A percentile compares a stretch with the other conserved stretches of the same genome.
Evolutionary conservation across 2,329 filamentous ascomycete genomes (phyloP).

Genomic region (Colletotrichum camelliae): DNA sequence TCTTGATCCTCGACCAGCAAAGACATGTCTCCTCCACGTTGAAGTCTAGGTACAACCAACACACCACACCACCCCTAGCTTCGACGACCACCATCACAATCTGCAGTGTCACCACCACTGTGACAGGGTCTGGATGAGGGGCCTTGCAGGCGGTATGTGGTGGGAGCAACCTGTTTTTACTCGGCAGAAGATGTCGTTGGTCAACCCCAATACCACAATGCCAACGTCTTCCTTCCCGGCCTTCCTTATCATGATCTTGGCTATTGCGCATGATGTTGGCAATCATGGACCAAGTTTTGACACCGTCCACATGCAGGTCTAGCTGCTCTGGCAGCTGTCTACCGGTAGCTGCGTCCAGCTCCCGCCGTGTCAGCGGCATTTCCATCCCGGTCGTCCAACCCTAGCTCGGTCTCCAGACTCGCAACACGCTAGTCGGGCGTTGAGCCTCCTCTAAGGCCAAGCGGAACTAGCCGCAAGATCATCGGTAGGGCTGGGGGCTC

Average conservation of each 20-base stretch:
- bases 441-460: constrained; percentile 7
- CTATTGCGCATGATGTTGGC: neutral
- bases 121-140: neutral
- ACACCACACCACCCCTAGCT: neutral
- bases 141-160: neutral
- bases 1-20: constrained; percentile 1
- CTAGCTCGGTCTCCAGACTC: neutral
- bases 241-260: neutral
- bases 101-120: neutral
- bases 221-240: neutral
- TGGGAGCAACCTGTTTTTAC: neutral
- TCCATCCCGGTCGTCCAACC: neutral
- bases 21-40: constrained; percentile 12
- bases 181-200: neutral
- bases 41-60: neutral
- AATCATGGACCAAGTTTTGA: neutral
- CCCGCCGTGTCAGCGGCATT: neutral
- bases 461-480: neutral
- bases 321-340: neutral
- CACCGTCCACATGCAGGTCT: neutral
- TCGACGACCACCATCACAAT: neutral
- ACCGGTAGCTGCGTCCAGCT: neutral
- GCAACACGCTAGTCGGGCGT: neutral
- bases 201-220: neutral
- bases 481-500: constrained; percentile 2